Evolutionary conservation across 208 protist species (phyloP).

Genomic region (Trypanosoma theileri): DNA sequence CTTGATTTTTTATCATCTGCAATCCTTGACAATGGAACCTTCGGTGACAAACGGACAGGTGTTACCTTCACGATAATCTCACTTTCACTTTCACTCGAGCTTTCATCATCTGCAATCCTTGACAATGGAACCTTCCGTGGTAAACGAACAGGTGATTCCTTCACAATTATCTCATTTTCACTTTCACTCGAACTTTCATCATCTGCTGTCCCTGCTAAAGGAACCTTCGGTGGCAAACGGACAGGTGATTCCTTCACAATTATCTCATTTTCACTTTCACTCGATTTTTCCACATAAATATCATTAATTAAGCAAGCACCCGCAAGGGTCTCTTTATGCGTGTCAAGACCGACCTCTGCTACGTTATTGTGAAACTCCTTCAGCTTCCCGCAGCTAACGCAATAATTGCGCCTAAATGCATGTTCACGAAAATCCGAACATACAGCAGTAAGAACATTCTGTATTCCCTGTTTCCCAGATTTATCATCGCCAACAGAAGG

Average conservation of each 20-base stretch:
- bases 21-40: not conserved
- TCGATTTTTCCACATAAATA: not conserved
- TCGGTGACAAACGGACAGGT: not conserved
- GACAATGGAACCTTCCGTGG: not conserved
- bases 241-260: not conserved
- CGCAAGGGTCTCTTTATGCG: not conserved
- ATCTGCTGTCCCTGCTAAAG: not conserved
- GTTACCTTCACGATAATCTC: not conserved
- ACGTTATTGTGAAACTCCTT: not conserved
- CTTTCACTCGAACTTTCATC: not conserved
- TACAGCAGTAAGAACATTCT: too few species aligned
- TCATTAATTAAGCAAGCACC: not conserved
- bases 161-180: not conserved
- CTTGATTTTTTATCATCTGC: too few species aligned
- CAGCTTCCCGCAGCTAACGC: not conserved
- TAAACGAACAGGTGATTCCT: not conserved
- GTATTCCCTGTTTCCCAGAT: too few species aligned
- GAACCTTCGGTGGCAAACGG: not conserved
- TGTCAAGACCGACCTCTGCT: not conserved
- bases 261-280: not conserved
- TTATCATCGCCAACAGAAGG: too few species aligned
- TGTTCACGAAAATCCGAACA: constrained; percentile 9
- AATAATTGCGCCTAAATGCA: not conserved
- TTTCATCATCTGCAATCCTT: too few species aligned
- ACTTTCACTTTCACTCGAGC: too few species aligned